Percentiles rank a stretch among this genome's conserved stretches.
phyloP scores from a whole-genome alignment of 2,329 filamentous ascomycete genomes.

The Aspergillus sp. region DNA sequence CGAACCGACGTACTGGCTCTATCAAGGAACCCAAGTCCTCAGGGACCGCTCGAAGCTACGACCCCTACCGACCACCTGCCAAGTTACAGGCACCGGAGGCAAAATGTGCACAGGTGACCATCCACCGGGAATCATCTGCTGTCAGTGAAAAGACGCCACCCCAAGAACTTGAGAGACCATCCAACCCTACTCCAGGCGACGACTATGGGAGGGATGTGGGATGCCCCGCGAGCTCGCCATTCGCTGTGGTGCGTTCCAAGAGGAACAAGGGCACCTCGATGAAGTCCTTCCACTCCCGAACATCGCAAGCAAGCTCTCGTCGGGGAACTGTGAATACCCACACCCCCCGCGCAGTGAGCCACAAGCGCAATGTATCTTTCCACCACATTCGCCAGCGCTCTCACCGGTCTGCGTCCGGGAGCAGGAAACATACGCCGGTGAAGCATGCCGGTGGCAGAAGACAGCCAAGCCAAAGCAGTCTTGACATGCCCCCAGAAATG shows the following conservation, averaged over 20 bases:
- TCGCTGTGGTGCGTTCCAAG: slow-evolving; percentile 24
- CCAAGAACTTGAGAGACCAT: neutral
- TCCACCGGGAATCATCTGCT: slow-evolving; percentile 47
- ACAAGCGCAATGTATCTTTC: slow-evolving; percentile 58
- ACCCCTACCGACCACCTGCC: slow-evolving; percentile 69
- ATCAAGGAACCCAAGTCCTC: slow-evolving; percentile 40
- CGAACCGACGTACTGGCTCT: slow-evolving; percentile 42
- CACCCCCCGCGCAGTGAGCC: slow-evolving; percentile 40
- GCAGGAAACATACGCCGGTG: slow-evolving; percentile 9
- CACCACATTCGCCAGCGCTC: slow-evolving; percentile 43
- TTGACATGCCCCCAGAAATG: slow-evolving; percentile 5
- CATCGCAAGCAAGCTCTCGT: slow-evolving; percentile 42
- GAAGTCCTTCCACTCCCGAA: slow-evolving; percentile 37
- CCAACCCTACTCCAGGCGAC: neutral
- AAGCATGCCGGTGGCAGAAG: slow-evolving; percentile 10
- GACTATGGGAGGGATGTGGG: neutral
- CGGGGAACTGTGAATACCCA: slow-evolving; percentile 28
- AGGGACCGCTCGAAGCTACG: slow-evolving; percentile 58
- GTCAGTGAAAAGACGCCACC: slow-evolving; percentile 3
- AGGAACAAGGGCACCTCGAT: slow-evolving; percentile 26
- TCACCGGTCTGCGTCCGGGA: slow-evolving; percentile 19
- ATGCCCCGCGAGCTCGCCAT: slow-evolving; percentile 19
- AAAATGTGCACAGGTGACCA: slow-evolving; percentile 58
- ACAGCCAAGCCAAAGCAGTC: slow-evolving; percentile 2
- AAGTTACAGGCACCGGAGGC: slow-evolving; percentile 39